Evolutionary conservation across 495 filamentous ascomycete species (phyloP).

Genomic region (Ramalina intermedia): DNA sequence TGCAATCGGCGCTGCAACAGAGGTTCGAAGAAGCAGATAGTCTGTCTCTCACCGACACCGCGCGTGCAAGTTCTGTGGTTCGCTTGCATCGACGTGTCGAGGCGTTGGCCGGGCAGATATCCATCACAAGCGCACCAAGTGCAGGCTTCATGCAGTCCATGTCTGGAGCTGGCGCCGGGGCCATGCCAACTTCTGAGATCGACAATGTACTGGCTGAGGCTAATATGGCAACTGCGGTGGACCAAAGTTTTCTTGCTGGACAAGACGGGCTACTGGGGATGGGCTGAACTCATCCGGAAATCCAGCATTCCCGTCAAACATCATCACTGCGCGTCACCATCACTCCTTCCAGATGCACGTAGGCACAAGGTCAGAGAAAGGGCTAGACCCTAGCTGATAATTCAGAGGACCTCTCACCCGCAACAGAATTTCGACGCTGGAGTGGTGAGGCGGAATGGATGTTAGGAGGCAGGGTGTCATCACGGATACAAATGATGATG

Average conservation of each 20-base stretch:
- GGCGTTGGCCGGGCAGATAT: slow-evolving; percentile 31
- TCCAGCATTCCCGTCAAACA: too few relatives aligned
- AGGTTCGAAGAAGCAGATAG: slow-evolving; percentile 48
- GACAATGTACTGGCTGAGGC: slow-evolving; percentile 34
- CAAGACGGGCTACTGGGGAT: slow-evolving; percentile 6
- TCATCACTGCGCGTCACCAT: too few relatives aligned
- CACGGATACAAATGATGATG: too few relatives aligned
- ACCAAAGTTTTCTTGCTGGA: slow-evolving; percentile 5
- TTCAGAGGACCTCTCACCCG: too few relatives aligned
- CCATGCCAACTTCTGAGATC: slow-evolving; percentile 22
- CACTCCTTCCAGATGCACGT: too few relatives aligned
- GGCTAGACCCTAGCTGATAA: too few relatives aligned
- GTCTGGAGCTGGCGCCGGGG: slow-evolving; percentile 22
- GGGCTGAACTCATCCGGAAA: not conserved
- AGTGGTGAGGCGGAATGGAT: too few relatives aligned
- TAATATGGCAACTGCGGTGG: slow-evolving; percentile 10
- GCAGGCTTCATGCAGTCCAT: slow-evolving; percentile 26
- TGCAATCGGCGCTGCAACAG: slow-evolving; percentile 57
- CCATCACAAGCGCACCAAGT: slow-evolving; percentile 29
- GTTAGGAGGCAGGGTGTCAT: too few relatives aligned
- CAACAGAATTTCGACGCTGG: too few relatives aligned
- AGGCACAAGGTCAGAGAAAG: too few relatives aligned
- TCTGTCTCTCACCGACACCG: slow-evolving; percentile 43
- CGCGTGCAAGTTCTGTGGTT: slow-evolving; percentile 55
- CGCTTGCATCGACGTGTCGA: slow-evolving; percentile 65